Evolutionary conservation across 345 rosid species (phyloP).

Genomic region (Hirschfeldia incana): DNA sequence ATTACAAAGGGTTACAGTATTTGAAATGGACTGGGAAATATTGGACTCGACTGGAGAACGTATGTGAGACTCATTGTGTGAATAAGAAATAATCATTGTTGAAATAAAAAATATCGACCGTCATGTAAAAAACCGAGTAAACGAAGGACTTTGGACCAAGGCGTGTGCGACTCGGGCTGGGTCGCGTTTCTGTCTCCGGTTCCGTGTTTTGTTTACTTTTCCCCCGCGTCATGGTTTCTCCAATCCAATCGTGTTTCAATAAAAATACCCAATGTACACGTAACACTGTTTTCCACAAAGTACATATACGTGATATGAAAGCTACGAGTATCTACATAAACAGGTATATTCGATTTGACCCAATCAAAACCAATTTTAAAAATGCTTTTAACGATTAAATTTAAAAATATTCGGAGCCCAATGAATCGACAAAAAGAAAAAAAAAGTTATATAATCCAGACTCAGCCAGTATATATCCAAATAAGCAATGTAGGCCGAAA

Average conservation of each 20-base stretch:
- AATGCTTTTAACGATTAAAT: background rate
- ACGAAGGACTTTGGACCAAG: conserved; percentile 26
- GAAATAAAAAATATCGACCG: background rate
- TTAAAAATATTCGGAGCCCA: background rate
- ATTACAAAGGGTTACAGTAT: background rate
- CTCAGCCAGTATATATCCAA: background rate
- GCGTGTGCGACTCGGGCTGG: conserved; percentile 26
- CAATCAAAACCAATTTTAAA: background rate
- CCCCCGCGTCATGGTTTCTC: conserved; percentile 26
- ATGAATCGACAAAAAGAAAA: background rate
- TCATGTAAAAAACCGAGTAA: conserved; percentile 16
- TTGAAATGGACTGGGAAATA: background rate
- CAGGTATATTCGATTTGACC: conserved; percentile 5
- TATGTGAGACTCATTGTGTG: conserved; percentile 19
- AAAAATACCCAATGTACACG: background rate
- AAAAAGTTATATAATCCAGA: background rate
- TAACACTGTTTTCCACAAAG: background rate
- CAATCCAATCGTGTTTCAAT: background rate
- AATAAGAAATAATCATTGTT: conserved; percentile 23
- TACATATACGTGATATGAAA: background rate
- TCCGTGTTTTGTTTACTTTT: conserved; percentile 42
- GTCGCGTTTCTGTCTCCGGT: conserved; percentile 13
- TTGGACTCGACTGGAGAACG: conserved; percentile 8
- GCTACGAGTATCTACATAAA: background rate
- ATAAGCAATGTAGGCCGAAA: background rate